Evolutionary conservation across 2,329 filamentous ascomycete species (phyloP), one percentile per base, ranked within the genome.

Genomic region (Alternaria angustiovoidea): DNA sequence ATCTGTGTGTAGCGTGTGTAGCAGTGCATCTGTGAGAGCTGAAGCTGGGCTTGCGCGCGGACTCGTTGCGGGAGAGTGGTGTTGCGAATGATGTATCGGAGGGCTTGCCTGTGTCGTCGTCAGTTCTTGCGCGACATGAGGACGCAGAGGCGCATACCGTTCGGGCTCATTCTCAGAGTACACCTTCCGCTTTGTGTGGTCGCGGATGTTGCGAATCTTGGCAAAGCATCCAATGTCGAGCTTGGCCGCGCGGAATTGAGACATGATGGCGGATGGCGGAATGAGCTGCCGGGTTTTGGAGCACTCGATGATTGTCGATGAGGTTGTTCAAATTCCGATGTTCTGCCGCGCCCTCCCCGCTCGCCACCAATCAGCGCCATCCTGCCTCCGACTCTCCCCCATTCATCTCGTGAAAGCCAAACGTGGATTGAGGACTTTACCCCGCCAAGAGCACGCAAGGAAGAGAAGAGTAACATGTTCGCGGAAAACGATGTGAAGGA

Each of bases 1-100:
- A 99, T 94, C 84, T 97, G 94, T 51, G 94, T 97, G 59, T 92
- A 88, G 62, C 94, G 87, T 36, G 95, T 98, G 81, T 98, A 98
- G 84, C 88, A 89, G 83, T 97, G 94, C 94, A 98, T 97, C 81
- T 96, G 91, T 4, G 91, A 88, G 67, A 99, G 85, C 81, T 98
- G 90, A 57, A 99, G 87, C 83, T 98, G 94, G 42, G 95, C 95
- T 78, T 96, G 91, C 63, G 92, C 93, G 73, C 96, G 91, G 52
- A 91, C 89, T 74, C 94, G 88, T 57, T 89, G 85, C 2, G 94
- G 88, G 3, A 99, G 89, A 1, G 89, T 90, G 32, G 93, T 95
- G 81, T 99, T 99, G 79, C 92, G 93, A 78, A 97, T 92, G 65
- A 97, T 90, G 82, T 97, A 97, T 72, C 81, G 80, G 51, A 84